Base-by-base conservation (phyloP, 1,139 yeast species). In the Suhomyces bolitotheri region DNA sequence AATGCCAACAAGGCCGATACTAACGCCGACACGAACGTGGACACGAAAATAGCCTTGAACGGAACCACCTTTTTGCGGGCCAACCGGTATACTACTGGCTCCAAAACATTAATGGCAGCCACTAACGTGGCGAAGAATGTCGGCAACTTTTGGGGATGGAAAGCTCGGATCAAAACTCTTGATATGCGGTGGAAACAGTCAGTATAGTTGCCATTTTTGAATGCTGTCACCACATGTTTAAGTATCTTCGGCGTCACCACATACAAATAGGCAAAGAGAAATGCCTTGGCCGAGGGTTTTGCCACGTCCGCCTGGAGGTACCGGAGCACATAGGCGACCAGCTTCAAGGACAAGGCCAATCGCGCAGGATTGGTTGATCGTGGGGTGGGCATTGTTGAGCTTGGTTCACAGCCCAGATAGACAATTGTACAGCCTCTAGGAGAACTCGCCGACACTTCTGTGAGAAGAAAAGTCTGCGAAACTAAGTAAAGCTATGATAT, bases 231-330 rank as follows among this genome's bases (percentile, higher is more conserved):
- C 2, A 56, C 33, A 17, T 49, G 43, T 23, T 52, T 49, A 14
- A 63, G 32, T 4, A 64, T 35, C 31, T 57, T 54, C 4, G 73
- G 72, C 3, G 65, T 38, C 8, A 59, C 51, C 17, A 65, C 60
- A 40, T 64, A 68, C 14, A 62, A 33, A 42, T 66, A 66, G 3
- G 73, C 66, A n/a, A 65, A 54, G 7, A 55, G 25, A 39, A 61
- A 65, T 1, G 68, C 66, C 24, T 55, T 55, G 2, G 53, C 31
- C 1, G 67, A 54, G n/a, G 42, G 42, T 5, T 22, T 28, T 22
- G 31, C 8, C 22, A 36, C 33, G 21, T 29, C 31, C 16, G 17
- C 8, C 21, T 25, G 16, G 30, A 34, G 15, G 26, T 19, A 24
- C 9, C 19, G 23, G 21, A 36, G 39, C 16, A 35, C 23, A 19